Base-by-base conservation (phyloP, 2,329 filamentous ascomycete genomes). In the Penicillium sp. region DNA sequence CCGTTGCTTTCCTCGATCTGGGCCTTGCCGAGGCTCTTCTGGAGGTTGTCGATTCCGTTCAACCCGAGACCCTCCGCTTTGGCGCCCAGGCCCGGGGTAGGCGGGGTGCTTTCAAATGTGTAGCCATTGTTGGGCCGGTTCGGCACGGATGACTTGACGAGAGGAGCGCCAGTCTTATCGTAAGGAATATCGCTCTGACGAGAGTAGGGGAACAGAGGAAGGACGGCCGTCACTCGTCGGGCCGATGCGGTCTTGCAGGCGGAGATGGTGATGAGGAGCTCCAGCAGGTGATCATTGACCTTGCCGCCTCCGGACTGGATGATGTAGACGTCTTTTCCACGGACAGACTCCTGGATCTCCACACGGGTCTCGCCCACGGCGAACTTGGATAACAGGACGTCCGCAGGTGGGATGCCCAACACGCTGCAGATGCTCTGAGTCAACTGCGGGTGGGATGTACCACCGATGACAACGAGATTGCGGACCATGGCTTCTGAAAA, bases 311-410 rank as follows among this genome's bases (percentile, higher is more conserved):
- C 91, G 38, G 90, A 94, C 75, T 97, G 92, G 66, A 99, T 90
- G 70, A 97, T 96, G 77, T 95, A 99, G 71, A 96, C 94, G 84
- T 99, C 94, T 74, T 99, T 99, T 63, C 90, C 94, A 64, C 94
- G 88, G 46, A 99, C 94, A 13, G 91, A 96, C 74, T 99, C 94
- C 71, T 92, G 83, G 67, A 99, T 95, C 74, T 97, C 94, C 57
- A 95, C 92, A 49, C 92, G 86, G 62, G 89, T 95, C 78, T 97
- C 94, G 62, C 94, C 94, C 46, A 94, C 90, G 28, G 91, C 90
- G 78, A 99, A 99, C 76, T 96, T 96, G 69, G 81, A 83, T 44
- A 97, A 84, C 55, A 92, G 85, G 62, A 92, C 88, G 67, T 91
- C 87, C 63, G 90, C 90, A 18, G 84, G 80, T n/a, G 90, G 87